Evolutionary conservation across 2,329 filamentous ascomycete species (phyloP), one percentile per base, ranked within the genome.

Genomic region (Cercospora nicotianae): DNA sequence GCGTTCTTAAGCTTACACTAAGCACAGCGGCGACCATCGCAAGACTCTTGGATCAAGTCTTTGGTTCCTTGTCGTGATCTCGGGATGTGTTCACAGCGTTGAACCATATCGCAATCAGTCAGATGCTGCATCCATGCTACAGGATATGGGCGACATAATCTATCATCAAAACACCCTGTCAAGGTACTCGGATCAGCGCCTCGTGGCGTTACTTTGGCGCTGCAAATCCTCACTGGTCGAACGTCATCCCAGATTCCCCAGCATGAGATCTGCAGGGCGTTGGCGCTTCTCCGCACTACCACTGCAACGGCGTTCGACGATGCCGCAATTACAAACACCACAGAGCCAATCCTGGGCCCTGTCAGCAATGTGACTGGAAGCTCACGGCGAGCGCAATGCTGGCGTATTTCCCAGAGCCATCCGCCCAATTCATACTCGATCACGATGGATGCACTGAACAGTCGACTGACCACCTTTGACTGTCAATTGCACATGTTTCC

Each of bases 1-100:
- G 61, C 45, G 10, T 30, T 7, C 16, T 64, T 55, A 57, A 55
- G 61, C 61, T 55, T 64, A 55, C 26, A 57, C 61, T 57, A 55
- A 64, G 45, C 61, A 57, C n/a, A 42, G 48, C 55, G 53, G 53
- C 30, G 8, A n/a, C 53, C 26, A n/a, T 20, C 16, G 30, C 26
- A 31, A 36, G 28, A 59, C n/a, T 36, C 31, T 59, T 59, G 28
- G n/a, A 3, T 0, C 28, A 12, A 16, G 55, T 55, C 48, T 36
- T 36, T 13, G 13, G 3, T 7, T 36, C 30, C 28, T 59, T 36
- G 48, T 55, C 48, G 3, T 36, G 30, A 28, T n/a, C 55, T 55
- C 30, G 48, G 30, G n/a, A 16, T 57, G 26, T 42, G 36, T 42
- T 3, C 16, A n/a, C 36, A 42, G 36, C 28, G 10, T 18, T 36